Base-by-base conservation (phyloP, 192 early-diverging fungal genomes). In the Fimicolochytrium jonesii region DNA sequence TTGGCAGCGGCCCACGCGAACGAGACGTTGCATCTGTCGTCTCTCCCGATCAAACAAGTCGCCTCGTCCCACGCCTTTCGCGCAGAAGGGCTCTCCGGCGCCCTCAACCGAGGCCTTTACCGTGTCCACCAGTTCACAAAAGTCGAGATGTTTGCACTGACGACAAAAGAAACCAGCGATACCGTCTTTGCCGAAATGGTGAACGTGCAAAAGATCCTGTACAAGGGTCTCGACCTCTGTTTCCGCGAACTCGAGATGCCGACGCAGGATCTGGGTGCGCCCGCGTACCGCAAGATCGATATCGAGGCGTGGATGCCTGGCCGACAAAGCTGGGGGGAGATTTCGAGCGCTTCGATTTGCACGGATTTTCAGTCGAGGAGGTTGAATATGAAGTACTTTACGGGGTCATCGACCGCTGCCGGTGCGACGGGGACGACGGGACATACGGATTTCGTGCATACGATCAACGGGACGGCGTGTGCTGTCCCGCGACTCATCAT, bases 281-380 rank as follows among this genome's bases (percentile, higher is more conserved):
- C 88, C 42, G 92, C 94, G 0, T 90, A 87, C 70, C 81, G 87
- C 30, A 97, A 97, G 44, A 90, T 87, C 55, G 94, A 97, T 54
- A 92, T 97, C 56, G 94, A 97, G 69, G 92, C 91, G 28, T 97
- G 94, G 94, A 95, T 97, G 92, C 93, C 94, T 5, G 94, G 92
- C 9, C 76, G 88, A 46, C 75, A 84, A 26, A 71, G 64, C 9
- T 91, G 88, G 89, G 90, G 89, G 6, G 90, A 92, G 77, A 90
- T 96, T 36, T 91, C 90, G 11, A 91, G 89, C 26, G 87, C 92
- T 0, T 91, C 88, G 13, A 94, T 92, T 66, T 97, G 94, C 67
- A 94, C 92, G 9, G 94, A 97, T 51, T 97, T 91, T 70, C 94
- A 97, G 72, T 77, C 92, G 0, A 82, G 94, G 4, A 69, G 94